These are phyloP conservation scores for Pleurotus sapidus DNA, from an alignment of 768 basidiomycete genomes.

Conservation along the genomic window DNA sequence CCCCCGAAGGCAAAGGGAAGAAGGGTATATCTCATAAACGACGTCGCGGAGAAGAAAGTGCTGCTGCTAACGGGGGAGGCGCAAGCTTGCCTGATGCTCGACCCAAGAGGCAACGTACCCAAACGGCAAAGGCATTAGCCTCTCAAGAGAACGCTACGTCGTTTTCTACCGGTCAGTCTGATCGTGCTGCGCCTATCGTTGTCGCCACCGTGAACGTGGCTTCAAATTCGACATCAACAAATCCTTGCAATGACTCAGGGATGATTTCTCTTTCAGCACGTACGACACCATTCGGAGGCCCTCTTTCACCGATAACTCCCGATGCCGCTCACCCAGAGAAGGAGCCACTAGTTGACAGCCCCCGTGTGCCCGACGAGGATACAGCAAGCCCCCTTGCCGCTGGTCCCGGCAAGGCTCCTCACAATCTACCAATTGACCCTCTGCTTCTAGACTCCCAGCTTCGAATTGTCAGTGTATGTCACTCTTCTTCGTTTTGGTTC, in stretches of 20 bases:
- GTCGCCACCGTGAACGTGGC: background rate
- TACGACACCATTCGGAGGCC: background rate
- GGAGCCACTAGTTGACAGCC: background rate
- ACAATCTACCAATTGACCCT: background rate
- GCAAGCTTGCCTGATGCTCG: background rate
- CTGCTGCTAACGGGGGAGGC: background rate
- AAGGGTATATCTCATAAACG: background rate
- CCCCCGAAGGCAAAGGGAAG: background rate
- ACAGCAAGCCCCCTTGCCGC: background rate
- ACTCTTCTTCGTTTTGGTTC: too few species aligned
- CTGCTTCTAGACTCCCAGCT: background rate
- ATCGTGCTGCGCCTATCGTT: background rate
- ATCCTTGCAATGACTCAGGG: background rate
- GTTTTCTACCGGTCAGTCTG: background rate
- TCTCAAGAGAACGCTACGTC: background rate
- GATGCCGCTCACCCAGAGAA: background rate
- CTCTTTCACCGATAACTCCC: background rate
- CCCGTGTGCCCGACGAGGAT: background rate
- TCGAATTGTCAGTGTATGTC: too few species aligned
- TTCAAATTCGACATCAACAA: too few species aligned
- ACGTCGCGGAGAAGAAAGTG: background rate
- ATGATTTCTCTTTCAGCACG: background rate
- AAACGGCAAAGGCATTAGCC: background rate
- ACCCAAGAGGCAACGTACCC: background rate
- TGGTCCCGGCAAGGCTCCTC: too few species aligned